Conservation (phyloP, 2,329 filamentous ascomycete genomes). For the Hypoxylon sp. region DNA sequence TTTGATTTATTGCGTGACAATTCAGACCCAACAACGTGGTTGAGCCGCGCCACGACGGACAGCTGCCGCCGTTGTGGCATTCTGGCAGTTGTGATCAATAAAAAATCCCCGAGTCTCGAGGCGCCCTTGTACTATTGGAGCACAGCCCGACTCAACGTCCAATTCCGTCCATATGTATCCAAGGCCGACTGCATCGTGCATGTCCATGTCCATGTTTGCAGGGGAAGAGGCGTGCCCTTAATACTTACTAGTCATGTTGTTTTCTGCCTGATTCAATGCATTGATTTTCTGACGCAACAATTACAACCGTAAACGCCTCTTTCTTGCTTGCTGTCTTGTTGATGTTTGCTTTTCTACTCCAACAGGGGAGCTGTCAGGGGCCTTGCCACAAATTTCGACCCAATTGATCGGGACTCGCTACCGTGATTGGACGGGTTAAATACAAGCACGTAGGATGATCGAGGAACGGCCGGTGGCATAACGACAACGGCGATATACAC, state of each 20-base stretch:
- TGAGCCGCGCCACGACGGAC: slow-evolving; percentile 45
- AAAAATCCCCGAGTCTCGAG: slow-evolving; percentile 44
- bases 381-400: slow-evolving; percentile 42
- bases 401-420: slow-evolving; percentile 43
- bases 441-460: slow-evolving; percentile 32
- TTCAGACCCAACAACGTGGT: slow-evolving; percentile 48
- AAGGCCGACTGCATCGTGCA: slow-evolving; percentile 34
- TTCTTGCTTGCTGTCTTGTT: slow-evolving; percentile 36
- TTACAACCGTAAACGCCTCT: slow-evolving; percentile 29
- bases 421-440: slow-evolving; percentile 34
- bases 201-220: slow-evolving; percentile 20
- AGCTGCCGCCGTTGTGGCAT: slow-evolving; percentile 39
- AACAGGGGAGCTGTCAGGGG: slow-evolving; percentile 32
- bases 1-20: slow-evolving; percentile 40
- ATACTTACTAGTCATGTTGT: slow-evolving; percentile 21
- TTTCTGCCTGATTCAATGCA: slow-evolving; percentile 38
- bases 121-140: slow-evolving; percentile 40
- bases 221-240: slow-evolving; percentile 23
- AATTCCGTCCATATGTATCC: slow-evolving; percentile 32
- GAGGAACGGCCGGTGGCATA: slow-evolving; percentile 39
- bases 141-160: slow-evolving; percentile 37
- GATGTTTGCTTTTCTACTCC: slow-evolving; percentile 43
- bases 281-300: slow-evolving; percentile 36
- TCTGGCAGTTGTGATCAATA: slow-evolving; percentile 42
- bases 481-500: slow-evolving; percentile 36